Conservation (phyloP, 2,329 filamentous ascomycete genomes). For the Colletotrichum liriopes region DNA sequence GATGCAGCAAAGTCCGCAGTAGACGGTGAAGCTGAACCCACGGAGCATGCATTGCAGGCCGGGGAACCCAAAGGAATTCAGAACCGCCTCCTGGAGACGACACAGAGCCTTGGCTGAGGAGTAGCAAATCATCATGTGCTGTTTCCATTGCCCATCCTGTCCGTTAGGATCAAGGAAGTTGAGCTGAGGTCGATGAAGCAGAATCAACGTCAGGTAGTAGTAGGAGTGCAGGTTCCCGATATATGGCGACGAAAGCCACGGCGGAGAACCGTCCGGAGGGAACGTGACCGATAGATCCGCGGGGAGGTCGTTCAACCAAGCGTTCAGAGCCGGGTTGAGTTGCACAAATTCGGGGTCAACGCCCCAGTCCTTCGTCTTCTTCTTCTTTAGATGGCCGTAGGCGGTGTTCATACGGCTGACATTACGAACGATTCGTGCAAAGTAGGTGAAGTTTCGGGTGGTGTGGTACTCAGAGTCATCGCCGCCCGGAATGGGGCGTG, state of each 20-base stretch:
- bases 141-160: conserved; percentile 84
- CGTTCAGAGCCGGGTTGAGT: conserved; percentile 82
- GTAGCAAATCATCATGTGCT: conserved; percentile 90
- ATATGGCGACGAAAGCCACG: conserved; percentile 89
- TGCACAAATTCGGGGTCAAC: conserved; percentile 86
- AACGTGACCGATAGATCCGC: conserved; percentile 84
- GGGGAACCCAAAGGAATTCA: conserved; percentile 82
- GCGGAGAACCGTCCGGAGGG: conserved; percentile 82
- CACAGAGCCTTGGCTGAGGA: conserved; percentile 88
- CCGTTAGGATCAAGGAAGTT: conserved; percentile 81
- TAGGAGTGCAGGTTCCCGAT: conserved; percentile 92
- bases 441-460: conserved; percentile 88
- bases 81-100: conserved; percentile 86
- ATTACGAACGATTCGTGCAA: conserved; percentile 83
- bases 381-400: conserved; percentile 81
- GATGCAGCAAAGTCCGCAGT: conserved; percentile 90
- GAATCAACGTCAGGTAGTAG: conserved; percentile 87
- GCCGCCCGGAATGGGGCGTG: conserved; percentile 74
- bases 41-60: conserved; percentile 93
- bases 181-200: conserved; percentile 90
- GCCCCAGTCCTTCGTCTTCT: conserved; percentile 83
- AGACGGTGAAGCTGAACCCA: conserved; percentile 96
- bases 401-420: conserved; percentile 83
- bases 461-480: conserved; percentile 83
- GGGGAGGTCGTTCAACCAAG: conserved; percentile 85